Base-by-base conservation (phyloP, 768 basidiomycete species). In the Tylopilus felleus region DNA sequence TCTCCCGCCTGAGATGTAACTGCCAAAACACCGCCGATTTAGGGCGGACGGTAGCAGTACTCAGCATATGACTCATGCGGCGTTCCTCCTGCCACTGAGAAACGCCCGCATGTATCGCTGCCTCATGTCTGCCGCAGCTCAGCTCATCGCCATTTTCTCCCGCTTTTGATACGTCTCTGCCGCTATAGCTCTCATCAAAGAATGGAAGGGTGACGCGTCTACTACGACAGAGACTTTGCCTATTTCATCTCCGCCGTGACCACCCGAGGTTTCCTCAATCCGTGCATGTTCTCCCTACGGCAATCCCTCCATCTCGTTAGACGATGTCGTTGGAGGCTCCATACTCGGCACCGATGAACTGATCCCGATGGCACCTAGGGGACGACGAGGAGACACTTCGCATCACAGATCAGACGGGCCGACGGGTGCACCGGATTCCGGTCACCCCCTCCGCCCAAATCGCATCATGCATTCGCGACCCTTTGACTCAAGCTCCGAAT, bases 231-330 rank as follows among this genome's bases (percentile, higher is more conserved):
- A 29, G 21, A 54, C 53, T 54, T 44, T 54, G 51, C 36, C 49
- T 48, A 31, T 44, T 71, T 72, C 70, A 71, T 71, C 59, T 71
- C 70, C 66, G 66, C 68, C 61, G n/a, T n/a, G n/a, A n/a, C n/a
- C n/a, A n/a, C n/a, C n/a, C n/a, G n/a, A n/a, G n/a, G n/a, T n/a
- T 47, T 63, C 27, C 67, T 61, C 16, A 47, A 60, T 67, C 29
- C 38, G 56, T 55, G n/a, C 8, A 6, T 52, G 56, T 70, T 69
- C 67, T 66, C 45, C 62, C 64, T 61, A 61, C 65, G 56, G 59
- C 48, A 59, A 42, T 39, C 17, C 35, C 40, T 48, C 57, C 28
- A 50, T 50, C 60, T 52, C 25, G 47, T 16, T 27, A 8, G 40
- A 51, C 57, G 51, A 51, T 52, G 13, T 0, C 14, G 28, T 42